Evolutionary conservation across 306 rosid genomes (phyloP), one percentile per base, ranked within the genome.

Genomic region (Rosa persica): DNA sequence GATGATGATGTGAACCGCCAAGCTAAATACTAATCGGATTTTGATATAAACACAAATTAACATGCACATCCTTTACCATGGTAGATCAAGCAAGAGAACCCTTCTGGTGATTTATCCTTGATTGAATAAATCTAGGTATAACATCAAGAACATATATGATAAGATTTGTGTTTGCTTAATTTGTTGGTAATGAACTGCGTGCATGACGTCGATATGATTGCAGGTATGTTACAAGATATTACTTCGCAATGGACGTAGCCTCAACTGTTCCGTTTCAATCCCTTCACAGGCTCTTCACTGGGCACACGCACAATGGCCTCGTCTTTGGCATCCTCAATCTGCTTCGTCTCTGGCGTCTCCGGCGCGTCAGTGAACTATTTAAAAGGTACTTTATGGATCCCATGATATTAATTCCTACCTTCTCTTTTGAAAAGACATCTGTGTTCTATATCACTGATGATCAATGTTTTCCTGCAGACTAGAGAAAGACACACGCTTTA

Each of bases 311-410:
- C 40, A 60, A 60, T 13, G 80, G 75, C 38, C 81, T 76, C 46
- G 73, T 76, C 49, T 92, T 92, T 61, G 88, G 91, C 67, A 87
- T 92, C 84, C 87, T 94, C 77, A 87, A 88, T 83, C 60, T 90
- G 89, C 97, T 94, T 70, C 86, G 97, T 61, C 89, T 92, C 30
- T 94, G 98, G 98, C 89, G 97, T 69, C 87, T 94, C 70, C 80
- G 93, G 61, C 97, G 88, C 7, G 94, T 92, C 52, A 84, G 96
- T 69, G 83, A 90, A 81, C 80, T 92, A 82, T 94, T 94, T 79
- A 10, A 87, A 39, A 89, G 97, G 97, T 94, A 82, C 39, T 60
- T 13, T 2, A 23, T 5, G 12, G 2, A n/a, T n/a, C 15, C 57
- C 57, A 22, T 10, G 8, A 22, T 8, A n/a, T n/a, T n/a, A n/a